Evolutionary conservation across 495 filamentous ascomycete genomes (phyloP).

Genomic region (Penicillium manginii): DNA sequence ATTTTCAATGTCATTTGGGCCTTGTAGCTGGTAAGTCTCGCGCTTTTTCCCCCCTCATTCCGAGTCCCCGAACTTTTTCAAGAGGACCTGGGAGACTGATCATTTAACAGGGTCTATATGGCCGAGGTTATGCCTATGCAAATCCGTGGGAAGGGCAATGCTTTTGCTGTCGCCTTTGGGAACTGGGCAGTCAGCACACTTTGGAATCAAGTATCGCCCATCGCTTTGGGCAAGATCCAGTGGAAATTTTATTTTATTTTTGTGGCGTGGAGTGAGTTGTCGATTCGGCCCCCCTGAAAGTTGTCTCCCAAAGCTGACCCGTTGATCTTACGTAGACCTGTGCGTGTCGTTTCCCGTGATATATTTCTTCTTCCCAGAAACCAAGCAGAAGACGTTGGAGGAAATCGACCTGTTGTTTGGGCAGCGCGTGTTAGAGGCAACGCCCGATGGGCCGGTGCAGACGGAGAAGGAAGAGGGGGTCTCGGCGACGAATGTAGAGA

Average conservation of each 20-base stretch:
- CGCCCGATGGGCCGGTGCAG: slow-evolving; percentile 30
- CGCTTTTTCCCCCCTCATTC: neutral
- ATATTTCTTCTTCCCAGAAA: slow-evolving; percentile 60
- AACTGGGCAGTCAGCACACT: slow-evolving; percentile 56
- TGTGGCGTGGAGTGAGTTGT: slow-evolving; percentile 40
- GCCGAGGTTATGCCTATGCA: slow-evolving; percentile 55
- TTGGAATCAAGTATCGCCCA: slow-evolving; percentile 55
- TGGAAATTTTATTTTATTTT: slow-evolving; percentile 57
- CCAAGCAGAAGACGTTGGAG: slow-evolving; percentile 57
- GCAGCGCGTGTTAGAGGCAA: slow-evolving; percentile 38
- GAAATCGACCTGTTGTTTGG: slow-evolving; percentile 62
- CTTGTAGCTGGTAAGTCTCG: slow-evolving; percentile 44
- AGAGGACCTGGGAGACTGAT: slow-evolving; percentile 3
- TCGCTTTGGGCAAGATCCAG: slow-evolving; percentile 44
- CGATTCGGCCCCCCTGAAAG: neutral
- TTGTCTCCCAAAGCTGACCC: neutral
- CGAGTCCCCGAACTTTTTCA: neutral
- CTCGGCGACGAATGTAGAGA: slow-evolving; percentile 23
- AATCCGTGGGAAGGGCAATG: slow-evolving; percentile 52
- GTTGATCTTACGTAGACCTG: slow-evolving; percentile 32
- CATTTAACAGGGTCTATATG: slow-evolving; percentile 44
- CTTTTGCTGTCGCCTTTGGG: slow-evolving; percentile 49
- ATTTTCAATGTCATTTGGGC: slow-evolving; percentile 51
- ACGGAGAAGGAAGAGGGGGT: slow-evolving; percentile 23
- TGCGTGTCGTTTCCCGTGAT: slow-evolving; percentile 42